Conservation (phyloP, 371 early-diverging fungal genomes). For the Lichtheimia corymbifera region DNA sequence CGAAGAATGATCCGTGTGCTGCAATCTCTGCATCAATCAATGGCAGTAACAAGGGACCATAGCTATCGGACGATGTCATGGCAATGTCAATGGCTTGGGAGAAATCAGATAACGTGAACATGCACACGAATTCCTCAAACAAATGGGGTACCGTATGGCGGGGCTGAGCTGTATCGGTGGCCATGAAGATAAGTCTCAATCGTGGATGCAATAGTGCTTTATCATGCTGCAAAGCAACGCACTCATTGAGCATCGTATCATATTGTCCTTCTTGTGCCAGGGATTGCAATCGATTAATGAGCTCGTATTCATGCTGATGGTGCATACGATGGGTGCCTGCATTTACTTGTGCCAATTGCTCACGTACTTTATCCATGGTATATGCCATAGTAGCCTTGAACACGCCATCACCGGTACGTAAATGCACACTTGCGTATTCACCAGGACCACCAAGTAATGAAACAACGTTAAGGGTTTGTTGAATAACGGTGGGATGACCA, state of each 20-base stretch:
- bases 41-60: slow-evolving; percentile 26
- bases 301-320: slow-evolving; percentile 5
- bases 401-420: slow-evolving; percentile 53
- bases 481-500: slow-evolving; percentile 35
- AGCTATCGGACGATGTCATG: slow-evolving; percentile 5
- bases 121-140: slow-evolving; percentile 50
- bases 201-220: slow-evolving; percentile 21
- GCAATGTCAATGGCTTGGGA: slow-evolving; percentile 31
- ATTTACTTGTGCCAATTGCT: slow-evolving; percentile 21
- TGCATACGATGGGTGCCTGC: slow-evolving; percentile 3
- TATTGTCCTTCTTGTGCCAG: not conserved
- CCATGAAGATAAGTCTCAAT: slow-evolving; percentile 52
- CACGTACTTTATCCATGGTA: slow-evolving; percentile 30
- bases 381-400: slow-evolving; percentile 29
- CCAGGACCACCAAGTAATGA: slow-evolving; percentile 41
- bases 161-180: slow-evolving; percentile 57
- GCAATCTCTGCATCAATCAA: slow-evolving; percentile 52
- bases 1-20: slow-evolving; percentile 38
- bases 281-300: not conserved
- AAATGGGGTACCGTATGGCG: slow-evolving; percentile 36
- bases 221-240: slow-evolving; percentile 5
- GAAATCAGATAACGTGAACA: slow-evolving; percentile 57
- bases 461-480: slow-evolving; percentile 27
- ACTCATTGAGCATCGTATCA: not conserved
- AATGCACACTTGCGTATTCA: slow-evolving; percentile 43